These are phyloP conservation scores for Clitoria ternatea DNA, from an alignment of 306 rosid genomes.

Conservation along the genomic window DNA sequence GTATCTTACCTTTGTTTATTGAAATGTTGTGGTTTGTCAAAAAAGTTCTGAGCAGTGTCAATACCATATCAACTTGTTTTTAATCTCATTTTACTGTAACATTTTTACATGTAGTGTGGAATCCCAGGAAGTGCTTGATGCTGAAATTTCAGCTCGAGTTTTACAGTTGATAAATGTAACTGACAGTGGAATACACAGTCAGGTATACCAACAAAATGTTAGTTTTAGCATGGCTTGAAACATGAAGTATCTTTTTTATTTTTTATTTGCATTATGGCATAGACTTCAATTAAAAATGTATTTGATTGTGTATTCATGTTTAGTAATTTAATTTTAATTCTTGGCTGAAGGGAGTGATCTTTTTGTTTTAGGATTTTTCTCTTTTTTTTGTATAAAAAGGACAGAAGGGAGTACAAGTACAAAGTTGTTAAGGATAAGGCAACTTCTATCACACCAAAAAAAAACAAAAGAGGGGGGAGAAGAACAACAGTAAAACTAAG, in stretches of 20 bases:
- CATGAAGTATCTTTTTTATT: not conserved
- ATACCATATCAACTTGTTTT: constrained; percentile 9
- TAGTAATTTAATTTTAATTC: not conserved
- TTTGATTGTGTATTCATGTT: not conserved
- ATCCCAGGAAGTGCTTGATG: constrained; percentile 93
- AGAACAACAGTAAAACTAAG: not conserved
- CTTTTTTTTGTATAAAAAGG: not conserved
- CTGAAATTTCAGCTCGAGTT: constrained; percentile 96
- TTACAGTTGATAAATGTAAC: constrained; percentile 84
- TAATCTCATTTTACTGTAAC: constrained; percentile 6
- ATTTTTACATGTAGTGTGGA: constrained; percentile 61
- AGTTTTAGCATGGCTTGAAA: not conserved
- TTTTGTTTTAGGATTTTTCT: not conserved
- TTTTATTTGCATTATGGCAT: not conserved
- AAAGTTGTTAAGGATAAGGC: not conserved
- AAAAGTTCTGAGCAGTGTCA: not conserved
- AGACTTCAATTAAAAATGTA: not conserved
- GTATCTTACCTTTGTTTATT: constrained; percentile 1
- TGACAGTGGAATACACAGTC: constrained; percentile 89
- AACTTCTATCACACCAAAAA: not conserved
- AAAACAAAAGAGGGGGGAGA: not conserved
- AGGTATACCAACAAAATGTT: constrained; percentile 49
- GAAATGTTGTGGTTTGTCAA: constrained; percentile 2
- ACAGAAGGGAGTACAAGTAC: not conserved
- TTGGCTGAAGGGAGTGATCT: not conserved